phyloP scores from a whole-genome alignment of 345 rosid genomes.

The Linum usitatissimum region DNA sequence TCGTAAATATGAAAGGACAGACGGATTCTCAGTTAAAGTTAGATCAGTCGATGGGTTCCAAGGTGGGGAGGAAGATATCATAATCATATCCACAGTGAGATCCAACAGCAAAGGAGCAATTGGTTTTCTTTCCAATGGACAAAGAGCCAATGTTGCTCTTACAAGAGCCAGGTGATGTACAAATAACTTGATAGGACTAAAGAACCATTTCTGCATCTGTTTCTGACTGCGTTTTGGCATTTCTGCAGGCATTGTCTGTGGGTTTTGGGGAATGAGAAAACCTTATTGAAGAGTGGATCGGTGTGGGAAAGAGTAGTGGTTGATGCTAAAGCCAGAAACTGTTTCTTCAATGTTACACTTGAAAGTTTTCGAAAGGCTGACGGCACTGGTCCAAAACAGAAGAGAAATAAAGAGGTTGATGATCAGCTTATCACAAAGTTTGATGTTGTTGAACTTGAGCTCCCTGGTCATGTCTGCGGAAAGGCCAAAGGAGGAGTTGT shows the following conservation, averaged over 20 bases:
- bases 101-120: slow-evolving; percentile 15
- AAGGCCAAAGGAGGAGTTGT: too few species aligned
- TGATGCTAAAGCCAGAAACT: slow-evolving; percentile 16
- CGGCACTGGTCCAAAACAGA: background rate
- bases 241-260: slow-evolving; percentile 23
- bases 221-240: background rate
- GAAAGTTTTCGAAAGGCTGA: background rate
- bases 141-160: slow-evolving; percentile 23
- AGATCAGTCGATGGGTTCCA: slow-evolving; percentile 19
- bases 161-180: slow-evolving; percentile 26
- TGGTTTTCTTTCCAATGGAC: slow-evolving; percentile 18
- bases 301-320: slow-evolving; percentile 15
- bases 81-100: slow-evolving; percentile 9
- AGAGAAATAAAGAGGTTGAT: background rate
- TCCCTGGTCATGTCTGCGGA: too few species aligned
- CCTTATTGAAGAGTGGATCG: slow-evolving; percentile 11
- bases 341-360: slow-evolving; percentile 15
- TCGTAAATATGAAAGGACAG: background rate
- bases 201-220: too few species aligned
- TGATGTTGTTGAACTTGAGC: too few species aligned
- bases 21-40: slow-evolving; percentile 22
- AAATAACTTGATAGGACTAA: too few species aligned
- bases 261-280: slow-evolving; percentile 20
- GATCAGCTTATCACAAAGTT: too few species aligned
- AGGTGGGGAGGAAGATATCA: slow-evolving; percentile 26